phyloP scores from a whole-genome alignment of 2,329 filamentous ascomycete species.

The Phialocephala sp. region DNA sequence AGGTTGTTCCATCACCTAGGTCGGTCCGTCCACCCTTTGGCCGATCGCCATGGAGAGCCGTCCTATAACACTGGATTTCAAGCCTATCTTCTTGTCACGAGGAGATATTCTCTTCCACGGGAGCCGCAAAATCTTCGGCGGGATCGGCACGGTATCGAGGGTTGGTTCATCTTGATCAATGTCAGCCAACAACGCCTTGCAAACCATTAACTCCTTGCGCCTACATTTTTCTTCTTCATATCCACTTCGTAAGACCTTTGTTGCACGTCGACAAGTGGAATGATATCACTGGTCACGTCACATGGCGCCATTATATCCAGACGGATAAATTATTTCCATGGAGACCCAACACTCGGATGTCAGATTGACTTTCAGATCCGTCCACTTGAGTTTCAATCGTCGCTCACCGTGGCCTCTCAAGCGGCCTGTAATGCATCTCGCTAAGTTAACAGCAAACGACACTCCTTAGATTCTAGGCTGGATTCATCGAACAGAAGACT shows the following conservation, averaged over 20 bases:
- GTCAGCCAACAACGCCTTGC: background rate
- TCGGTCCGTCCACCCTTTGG: too few species aligned
- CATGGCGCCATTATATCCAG: background rate
- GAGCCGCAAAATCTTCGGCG: background rate
- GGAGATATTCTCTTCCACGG: background rate
- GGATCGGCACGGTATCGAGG: background rate
- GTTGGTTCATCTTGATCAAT: background rate
- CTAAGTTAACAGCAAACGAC: background rate
- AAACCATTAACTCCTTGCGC: background rate
- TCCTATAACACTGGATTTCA: too few species aligned
- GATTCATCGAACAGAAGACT: background rate
- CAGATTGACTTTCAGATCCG: background rate
- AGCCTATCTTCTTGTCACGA: background rate
- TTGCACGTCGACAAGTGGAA: constrained; percentile 8
- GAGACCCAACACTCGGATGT: background rate
- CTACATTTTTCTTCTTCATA: constrained; percentile 6
- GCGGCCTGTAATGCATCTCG: background rate
- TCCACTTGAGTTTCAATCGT: background rate
- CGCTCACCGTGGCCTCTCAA: background rate
- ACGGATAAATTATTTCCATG: background rate
- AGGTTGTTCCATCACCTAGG: too few species aligned
- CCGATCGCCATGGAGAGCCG: too few species aligned
- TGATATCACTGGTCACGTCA: background rate
- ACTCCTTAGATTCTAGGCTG: too few species aligned
- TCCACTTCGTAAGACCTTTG: constrained; percentile 1